phyloP scores from a whole-genome alignment of 1,284 basidiomycete genomes.

The Clitocybe nebularis region DNA sequence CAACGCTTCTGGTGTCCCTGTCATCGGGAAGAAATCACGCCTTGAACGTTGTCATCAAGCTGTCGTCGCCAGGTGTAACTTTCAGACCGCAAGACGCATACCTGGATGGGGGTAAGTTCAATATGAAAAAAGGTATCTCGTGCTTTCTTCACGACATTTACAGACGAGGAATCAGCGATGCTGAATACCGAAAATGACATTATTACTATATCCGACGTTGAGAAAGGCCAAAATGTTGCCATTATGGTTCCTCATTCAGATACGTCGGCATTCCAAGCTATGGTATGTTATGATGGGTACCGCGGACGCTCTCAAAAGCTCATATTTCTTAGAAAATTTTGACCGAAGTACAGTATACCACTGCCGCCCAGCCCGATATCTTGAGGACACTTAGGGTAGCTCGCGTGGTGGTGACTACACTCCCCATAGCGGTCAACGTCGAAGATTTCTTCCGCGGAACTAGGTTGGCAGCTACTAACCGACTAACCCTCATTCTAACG shows the following conservation, averaged over 20 bases:
- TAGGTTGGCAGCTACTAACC: slow-evolving; percentile 33
- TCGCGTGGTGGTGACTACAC: slow-evolving; percentile 53
- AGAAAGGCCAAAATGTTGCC: slow-evolving; percentile 38
- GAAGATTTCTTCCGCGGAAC: slow-evolving; percentile 82
- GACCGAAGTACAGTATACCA: slow-evolving; percentile 59
- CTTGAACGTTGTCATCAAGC: slow-evolving; percentile 44
- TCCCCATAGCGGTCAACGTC: slow-evolving; percentile 82
- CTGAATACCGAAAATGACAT: slow-evolving; percentile 36
- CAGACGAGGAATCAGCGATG: slow-evolving; percentile 17
- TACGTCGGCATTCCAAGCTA: slow-evolving; percentile 47
- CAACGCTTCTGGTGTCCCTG: slow-evolving; percentile 51
- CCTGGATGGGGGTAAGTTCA: slow-evolving; percentile 31
- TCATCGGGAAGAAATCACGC: slow-evolving; percentile 66
- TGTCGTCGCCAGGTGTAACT: slow-evolving; percentile 49
- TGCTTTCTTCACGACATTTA: neutral
- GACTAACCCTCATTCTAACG: slow-evolving; percentile 24
- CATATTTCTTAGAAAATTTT: slow-evolving; percentile 51
- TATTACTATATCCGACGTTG: slow-evolving; percentile 45
- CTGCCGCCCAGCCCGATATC: slow-evolving; percentile 47
- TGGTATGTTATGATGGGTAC: slow-evolving; percentile 51
- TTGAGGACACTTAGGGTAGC: slow-evolving; percentile 48
- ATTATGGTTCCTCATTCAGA: slow-evolving; percentile 62
- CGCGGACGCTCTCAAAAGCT: too few relatives aligned
- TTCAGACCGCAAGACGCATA: slow-evolving; percentile 47
- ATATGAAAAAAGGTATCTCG: neutral